These are phyloP conservation scores for Cladosporium sp. DNA, from an alignment of 2,329 filamentous ascomycete species.

Conservation along the genomic window DNA sequence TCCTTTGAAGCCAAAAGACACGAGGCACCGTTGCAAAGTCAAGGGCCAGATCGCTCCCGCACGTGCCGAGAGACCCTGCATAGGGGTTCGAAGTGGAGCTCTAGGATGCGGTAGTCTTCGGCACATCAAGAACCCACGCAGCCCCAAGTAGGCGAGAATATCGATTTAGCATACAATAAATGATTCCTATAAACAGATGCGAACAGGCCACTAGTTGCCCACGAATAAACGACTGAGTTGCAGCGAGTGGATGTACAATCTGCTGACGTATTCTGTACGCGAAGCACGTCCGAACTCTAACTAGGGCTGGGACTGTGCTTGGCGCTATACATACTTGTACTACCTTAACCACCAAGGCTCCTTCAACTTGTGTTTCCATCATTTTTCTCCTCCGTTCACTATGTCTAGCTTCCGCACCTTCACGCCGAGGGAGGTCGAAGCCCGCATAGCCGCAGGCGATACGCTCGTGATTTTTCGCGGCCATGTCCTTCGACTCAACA, in stretches of 20 bases:
- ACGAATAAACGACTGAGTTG: background rate
- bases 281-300: background rate
- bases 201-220: background rate
- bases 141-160: background rate
- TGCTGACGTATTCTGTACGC: background rate
- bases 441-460: constrained; percentile 57
- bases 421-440: constrained; percentile 44
- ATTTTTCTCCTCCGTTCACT: constrained; percentile 26
- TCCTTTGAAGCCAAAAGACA: background rate
- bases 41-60: background rate
- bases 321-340: constrained; percentile 51
- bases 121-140: background rate
- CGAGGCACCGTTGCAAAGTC: background rate
- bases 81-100: background rate
- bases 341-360: constrained; percentile 45
- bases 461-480: constrained; percentile 61
- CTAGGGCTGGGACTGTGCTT: background rate
- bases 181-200: background rate
- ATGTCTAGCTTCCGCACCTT: constrained; percentile 27
- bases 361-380: constrained; percentile 39
- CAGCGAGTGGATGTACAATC: background rate
- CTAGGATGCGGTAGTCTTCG: background rate
- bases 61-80: background rate
- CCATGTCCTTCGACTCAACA: constrained; percentile 56
- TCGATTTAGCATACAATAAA: background rate